phyloP scores from a whole-genome alignment of 129 eudicot genomes.

The Pittosporum tobira region DNA sequence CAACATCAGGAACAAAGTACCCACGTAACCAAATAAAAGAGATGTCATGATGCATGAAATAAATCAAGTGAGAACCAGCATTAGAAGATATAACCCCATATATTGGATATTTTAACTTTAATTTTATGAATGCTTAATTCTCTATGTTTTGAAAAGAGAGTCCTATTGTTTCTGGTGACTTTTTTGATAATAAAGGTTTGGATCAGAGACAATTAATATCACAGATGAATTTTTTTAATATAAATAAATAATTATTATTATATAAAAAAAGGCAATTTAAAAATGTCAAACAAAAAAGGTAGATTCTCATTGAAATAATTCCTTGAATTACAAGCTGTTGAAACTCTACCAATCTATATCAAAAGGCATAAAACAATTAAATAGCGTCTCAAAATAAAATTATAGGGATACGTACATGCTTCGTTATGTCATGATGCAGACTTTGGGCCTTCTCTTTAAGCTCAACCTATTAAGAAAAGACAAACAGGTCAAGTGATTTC shows the following conservation, averaged over 20 bases:
- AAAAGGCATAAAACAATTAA: neutral
- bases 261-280: no score
- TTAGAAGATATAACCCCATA: neutral
- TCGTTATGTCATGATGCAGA: constrained; percentile 54
- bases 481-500: constrained; percentile 3
- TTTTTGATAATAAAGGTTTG: no score
- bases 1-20: no score
- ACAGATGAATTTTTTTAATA: no score
- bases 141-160: neutral
- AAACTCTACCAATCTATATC: neutral
- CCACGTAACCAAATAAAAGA: no score
- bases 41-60: no score
- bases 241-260: no score
- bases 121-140: neutral
- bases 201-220: no score
- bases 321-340: neutral
- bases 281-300: no score
- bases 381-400: neutral
- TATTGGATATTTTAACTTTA: neutral
- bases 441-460: constrained; percentile 56
- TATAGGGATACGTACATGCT: constrained; percentile 35
- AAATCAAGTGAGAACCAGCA: neutral
- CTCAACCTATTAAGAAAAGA: constrained; percentile 43
- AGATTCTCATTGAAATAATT: neutral
- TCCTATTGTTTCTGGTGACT: neutral